phyloP scores from a whole-genome alignment of 163 green algal species.

The Chlorella variabilis region DNA sequence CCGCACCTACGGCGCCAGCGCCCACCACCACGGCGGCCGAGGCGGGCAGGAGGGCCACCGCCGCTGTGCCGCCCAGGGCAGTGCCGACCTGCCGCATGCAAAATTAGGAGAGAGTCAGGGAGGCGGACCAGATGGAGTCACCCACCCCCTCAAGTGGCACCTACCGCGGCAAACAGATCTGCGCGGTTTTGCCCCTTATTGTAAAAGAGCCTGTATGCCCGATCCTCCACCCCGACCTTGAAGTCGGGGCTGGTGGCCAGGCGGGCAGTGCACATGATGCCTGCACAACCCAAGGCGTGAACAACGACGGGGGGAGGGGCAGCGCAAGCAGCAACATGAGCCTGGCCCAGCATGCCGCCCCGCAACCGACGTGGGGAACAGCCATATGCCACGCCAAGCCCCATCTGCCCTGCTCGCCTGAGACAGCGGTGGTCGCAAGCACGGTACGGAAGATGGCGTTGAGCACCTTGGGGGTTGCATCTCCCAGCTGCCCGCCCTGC shows the following conservation, averaged over 20 bases:
- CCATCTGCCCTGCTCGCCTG: too few relatives aligned
- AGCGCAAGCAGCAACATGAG: background rate
- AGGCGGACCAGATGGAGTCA: too few relatives aligned
- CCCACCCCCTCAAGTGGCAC: too few relatives aligned
- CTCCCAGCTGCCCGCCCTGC: background rate
- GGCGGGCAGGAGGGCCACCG: background rate
- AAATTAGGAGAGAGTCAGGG: background rate
- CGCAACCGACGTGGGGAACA: too few relatives aligned
- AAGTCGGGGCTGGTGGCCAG: background rate
- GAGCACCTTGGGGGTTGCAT: background rate
- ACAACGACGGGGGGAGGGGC: background rate
- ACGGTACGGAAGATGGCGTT: background rate
- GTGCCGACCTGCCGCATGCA: background rate
- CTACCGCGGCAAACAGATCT: constrained; percentile 7
- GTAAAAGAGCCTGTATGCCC: constrained; percentile 69
- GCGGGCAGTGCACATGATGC: background rate
- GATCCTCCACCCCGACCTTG: constrained; percentile 44
- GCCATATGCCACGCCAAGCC: too few relatives aligned
- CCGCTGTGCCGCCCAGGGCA: background rate
- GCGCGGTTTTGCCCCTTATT: constrained; percentile 53
- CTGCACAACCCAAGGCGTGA: background rate
- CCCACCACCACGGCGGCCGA: background rate
- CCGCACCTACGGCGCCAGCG: constrained; percentile 23
- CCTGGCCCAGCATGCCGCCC: too few relatives aligned
- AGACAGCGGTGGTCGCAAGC: background rate